Evolutionary conservation across 2,329 filamentous ascomycete species (phyloP), one percentile per base, ranked within the genome.

Genomic region (Corynespora cassiicola): DNA sequence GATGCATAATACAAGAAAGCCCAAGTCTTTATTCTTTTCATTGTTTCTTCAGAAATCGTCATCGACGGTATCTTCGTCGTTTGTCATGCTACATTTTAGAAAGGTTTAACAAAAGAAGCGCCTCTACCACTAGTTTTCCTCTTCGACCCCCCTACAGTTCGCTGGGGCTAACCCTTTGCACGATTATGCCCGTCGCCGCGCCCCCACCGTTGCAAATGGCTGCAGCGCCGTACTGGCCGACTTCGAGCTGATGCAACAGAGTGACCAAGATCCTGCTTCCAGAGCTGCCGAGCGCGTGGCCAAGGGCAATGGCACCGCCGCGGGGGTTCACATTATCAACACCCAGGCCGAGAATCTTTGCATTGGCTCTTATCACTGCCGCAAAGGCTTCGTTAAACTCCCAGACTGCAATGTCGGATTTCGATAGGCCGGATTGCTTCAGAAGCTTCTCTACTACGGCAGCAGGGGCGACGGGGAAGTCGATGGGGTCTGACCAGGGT

Each of bases 361-460:
- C 86, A 63, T 97, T 96, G 26, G 92, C 91, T 66, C 94, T 90
- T 69, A 96, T 94, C 19, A 96, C 91, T 4, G 88, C 89, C 18
- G 94, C 92, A 65, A 99, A 99, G 0, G 94, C 94, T 74, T 99
- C 94, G 69, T 99, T 99, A 71, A 99, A 96, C 69, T 97, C 94
- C 92, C 94, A 97, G 15, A 96, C 75, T 5, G 92, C 85, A 29
- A 99, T 90, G 68, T 97, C 88, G 30, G 95, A 87, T 71, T 91
- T 90, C 50, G 83, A 89, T 53, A 99, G 91, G 8, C 92, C 91
- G 1, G 94, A 94, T 40, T 91, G 81, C 70, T 90, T 81, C 33
- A 99, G 78, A 8, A 91, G 91, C 57, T 96, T 83, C 3, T 92
- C 90, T 0, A 97, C 92, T 5, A 92, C 92, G 70, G 95, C 91